A percentile compares a stretch with the other conserved stretches of the same genome.
Evolutionary conservation across 2,329 filamentous ascomycete species (phyloP).

Genomic region (Fusarium falciforme): DNA sequence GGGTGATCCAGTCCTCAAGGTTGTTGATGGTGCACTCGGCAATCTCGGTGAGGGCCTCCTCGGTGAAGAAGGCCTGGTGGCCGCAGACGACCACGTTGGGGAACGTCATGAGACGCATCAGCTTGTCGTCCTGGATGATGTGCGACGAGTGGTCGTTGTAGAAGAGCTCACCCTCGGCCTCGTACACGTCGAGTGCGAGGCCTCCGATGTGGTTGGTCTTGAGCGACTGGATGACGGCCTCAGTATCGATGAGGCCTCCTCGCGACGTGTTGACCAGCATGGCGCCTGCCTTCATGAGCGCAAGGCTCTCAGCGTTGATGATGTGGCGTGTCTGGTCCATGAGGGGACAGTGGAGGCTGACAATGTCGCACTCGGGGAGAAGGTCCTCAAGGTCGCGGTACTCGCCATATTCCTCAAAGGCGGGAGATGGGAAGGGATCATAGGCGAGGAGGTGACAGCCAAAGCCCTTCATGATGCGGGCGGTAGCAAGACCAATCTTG

Average conservation of each 20-base stretch:
- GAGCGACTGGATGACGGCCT: conserved; percentile 68
- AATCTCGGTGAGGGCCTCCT: conserved; percentile 73
- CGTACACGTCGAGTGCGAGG: conserved; percentile 76
- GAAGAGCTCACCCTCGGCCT: conserved; percentile 72
- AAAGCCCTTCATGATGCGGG: conserved; percentile 72
- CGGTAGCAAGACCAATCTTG: conserved; percentile 71
- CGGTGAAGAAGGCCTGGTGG: conserved; percentile 77
- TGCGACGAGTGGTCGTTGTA: conserved; percentile 73
- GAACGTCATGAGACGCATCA: conserved; percentile 76
- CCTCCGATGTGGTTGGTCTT: conserved; percentile 71
- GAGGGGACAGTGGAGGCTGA: conserved; percentile 75
- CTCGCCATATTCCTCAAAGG: conserved; percentile 61
- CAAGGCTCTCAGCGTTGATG: conserved; percentile 65
- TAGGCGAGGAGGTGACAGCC: conserved; percentile 71
- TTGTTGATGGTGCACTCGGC: conserved; percentile 70
- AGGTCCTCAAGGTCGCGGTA: conserved; percentile 67
- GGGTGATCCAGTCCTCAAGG: conserved; percentile 57
- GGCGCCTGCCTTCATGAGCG: conserved; percentile 67
- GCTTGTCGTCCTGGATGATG: conserved; percentile 73
- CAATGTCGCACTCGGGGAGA: conserved; percentile 67
- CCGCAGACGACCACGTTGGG: conserved; percentile 75
- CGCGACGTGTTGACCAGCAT: conserved; percentile 77
- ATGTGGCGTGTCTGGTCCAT: conserved; percentile 69
- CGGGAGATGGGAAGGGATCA: conserved; percentile 65
- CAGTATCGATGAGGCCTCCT: conserved; percentile 71